Base-by-base conservation (phyloP, 2,329 filamentous ascomycete genomes). In the Fusarium sp. region DNA sequence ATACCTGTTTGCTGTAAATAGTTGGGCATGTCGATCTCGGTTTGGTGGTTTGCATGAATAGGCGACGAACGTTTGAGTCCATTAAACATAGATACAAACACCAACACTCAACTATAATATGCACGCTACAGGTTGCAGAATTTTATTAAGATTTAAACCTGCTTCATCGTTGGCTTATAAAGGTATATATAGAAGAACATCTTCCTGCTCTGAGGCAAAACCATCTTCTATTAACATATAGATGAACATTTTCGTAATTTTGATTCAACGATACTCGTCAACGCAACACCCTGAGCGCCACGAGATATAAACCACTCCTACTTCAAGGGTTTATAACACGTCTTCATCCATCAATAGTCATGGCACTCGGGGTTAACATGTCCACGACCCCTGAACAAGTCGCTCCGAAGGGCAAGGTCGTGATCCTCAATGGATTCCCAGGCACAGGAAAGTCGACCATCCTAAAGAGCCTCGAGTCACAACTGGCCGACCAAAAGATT, bases 351-450 rank as follows among this genome's bases (percentile, higher is more conserved):
- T 8, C 7, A 4, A 8, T 1, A 24, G 7, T 1, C 8, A 49
- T 39, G 47, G 28, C 13, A 15, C 9, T 35, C 2, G 19, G 10
- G 10, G 6, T 28, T 19, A 7, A 11, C 38, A 40, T 13, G 7
- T 7, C 7, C 5, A n/a, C 41, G 11, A 10, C 47, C n/a, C 35
- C 26, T 22, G 6, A 7, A 6, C 9, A 24, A 7, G 40, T 6
- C 12, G 6, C n/a, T 1, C 9, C 11, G 3, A 45, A 26, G 31
- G 61, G 61, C 44, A 62, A 26, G 12, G 39, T 65, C n/a, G 25
- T 65, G 11, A 39, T 65, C 19, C 48, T 65, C 10, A 65, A 65
- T 12, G 57, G 44, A 7, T 34, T 48, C 12, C 29, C 52, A 31
- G 44, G 43, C n/a, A 38, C 41, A 5, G 48, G 38, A 15, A 65